A percentile compares a stretch with the other conserved stretches of the same genome.
Conservation (phyloP, 2,329 filamentous ascomycete species). For the Botryotinia convoluta region DNA sequence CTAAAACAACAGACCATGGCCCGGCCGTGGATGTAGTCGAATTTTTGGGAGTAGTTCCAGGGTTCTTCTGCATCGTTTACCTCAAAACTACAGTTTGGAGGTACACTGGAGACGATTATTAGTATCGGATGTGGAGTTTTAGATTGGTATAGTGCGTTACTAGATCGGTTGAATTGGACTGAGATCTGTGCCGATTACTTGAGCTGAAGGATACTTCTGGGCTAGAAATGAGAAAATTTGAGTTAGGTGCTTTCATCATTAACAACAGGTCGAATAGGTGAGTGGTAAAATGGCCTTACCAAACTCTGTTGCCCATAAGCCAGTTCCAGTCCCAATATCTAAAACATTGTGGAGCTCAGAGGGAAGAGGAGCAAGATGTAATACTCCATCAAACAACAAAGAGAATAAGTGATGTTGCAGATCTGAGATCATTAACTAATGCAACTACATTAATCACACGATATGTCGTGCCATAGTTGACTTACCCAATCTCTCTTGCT, state of each 20-base stretch:
- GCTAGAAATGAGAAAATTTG: constrained; percentile 5
- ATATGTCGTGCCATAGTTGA: neutral
- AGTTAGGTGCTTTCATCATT: neutral
- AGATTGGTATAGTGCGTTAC: constrained; percentile 8
- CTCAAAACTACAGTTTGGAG: constrained; percentile 52
- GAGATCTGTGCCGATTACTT: constrained; percentile 36
- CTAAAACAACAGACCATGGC: constrained; percentile 39
- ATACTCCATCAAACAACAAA: constrained; percentile 20
- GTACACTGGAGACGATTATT: constrained; percentile 30
- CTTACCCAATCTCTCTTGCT: constrained; percentile 18
- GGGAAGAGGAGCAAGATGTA: constrained; percentile 26
- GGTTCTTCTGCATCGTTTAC: constrained; percentile 51
- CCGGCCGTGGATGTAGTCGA: constrained; percentile 52
- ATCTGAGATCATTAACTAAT: constrained; percentile 11
- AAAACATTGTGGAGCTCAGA: constrained; percentile 17
- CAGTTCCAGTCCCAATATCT: constrained; percentile 25
- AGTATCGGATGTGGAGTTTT: neutral
- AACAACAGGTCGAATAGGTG: neutral
- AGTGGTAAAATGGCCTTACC: constrained; percentile 28
- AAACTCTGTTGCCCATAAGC: constrained; percentile 26
- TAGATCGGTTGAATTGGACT: constrained; percentile 35
- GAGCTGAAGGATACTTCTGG: constrained; percentile 33
- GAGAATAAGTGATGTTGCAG: constrained; percentile 25
- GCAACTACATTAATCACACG: neutral
- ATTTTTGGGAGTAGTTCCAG: constrained; percentile 47